Evolutionary conservation across 352 stramenopile genomes (phyloP).

Genomic region (Globisporangium nagaii): DNA sequence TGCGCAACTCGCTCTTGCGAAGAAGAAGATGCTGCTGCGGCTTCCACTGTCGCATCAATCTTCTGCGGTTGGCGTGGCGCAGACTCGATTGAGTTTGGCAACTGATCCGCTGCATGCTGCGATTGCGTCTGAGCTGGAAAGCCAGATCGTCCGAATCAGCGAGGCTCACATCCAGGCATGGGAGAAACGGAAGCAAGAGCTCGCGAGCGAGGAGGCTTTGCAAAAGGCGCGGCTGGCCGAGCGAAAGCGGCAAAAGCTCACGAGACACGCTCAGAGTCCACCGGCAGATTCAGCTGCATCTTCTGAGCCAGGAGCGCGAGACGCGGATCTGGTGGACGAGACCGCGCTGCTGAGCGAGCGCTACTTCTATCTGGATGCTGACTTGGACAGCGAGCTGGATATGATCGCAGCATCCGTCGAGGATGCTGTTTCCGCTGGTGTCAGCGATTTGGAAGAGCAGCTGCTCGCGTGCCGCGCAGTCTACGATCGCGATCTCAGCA

Average conservation of each 20-base stretch:
- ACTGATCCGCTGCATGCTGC: background rate
- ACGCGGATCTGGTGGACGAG: background rate
- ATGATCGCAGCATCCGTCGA: background rate
- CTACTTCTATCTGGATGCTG: background rate
- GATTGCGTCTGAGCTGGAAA: background rate
- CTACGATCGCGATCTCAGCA: background rate
- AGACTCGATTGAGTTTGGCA: background rate
- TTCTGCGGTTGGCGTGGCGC: too few relatives aligned
- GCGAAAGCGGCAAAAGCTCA: background rate
- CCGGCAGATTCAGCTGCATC: background rate
- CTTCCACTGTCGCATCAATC: background rate
- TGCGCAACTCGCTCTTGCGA: background rate
- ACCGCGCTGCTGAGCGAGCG: background rate
- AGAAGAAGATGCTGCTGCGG: background rate
- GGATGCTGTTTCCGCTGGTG: background rate
- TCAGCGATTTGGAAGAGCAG: background rate
- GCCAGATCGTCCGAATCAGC: background rate
- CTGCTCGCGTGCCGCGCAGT: background rate
- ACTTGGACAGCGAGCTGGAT: conserved; percentile 1
- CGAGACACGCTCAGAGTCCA: background rate
- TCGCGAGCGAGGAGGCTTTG: background rate
- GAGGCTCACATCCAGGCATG: background rate
- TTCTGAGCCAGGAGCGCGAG: background rate
- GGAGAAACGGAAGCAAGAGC: background rate
- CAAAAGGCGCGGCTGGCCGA: background rate